Evolutionary conservation across 306 rosid genomes (phyloP), one percentile per base, ranked within the genome.

Genomic region (Inga leiocalycina): DNA sequence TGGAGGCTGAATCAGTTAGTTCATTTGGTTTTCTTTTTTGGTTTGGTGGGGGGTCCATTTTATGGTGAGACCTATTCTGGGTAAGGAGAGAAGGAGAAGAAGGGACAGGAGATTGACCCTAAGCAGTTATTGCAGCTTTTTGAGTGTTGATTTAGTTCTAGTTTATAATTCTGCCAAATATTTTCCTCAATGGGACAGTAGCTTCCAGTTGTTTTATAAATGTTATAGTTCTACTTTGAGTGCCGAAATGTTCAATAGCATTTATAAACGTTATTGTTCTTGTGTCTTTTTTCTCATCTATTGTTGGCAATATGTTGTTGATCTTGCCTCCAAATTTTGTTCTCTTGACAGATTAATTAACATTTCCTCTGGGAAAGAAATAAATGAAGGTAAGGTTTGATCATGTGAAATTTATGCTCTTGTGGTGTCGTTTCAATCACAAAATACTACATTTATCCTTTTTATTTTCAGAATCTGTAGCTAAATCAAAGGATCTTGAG

Each of bases 401-500:
- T 27, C 24, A 10, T 41, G 78, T 70, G 45, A 70, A 81, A 22
- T 78, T 24, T 62, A 14, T 6, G 30, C 84, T 54, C 39, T 46
- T 69, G 20, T 15, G 39, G 46, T 67, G 66, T 34, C 22, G 10
- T 59, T 17, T 20, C 14, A 15, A 44, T 35, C 72, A 67, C 72
- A 6, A 17, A 67, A 62, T 62, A 0, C 27, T 24, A 0, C 27
- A 24, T 24, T 24, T 24, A 27, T 24, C 39, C 17, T 13, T 62
- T 8, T 16, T 41, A 24, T 7, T 35, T 35, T 67, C 3, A 8
- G 10, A 20, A 68, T 37, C 15, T 66, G 43, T 27, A 91, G 93
- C 30, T 44, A 82, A 78, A 65, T n/a, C 83, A 10, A 84, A 22
- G 49, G 92, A 95, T 80, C 15, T 80, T 15, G 98, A 95, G 77